These are phyloP conservation scores for Calonectria fujianensis DNA, from an alignment of 2,329 filamentous ascomycete genomes.

Conservation along the genomic window DNA sequence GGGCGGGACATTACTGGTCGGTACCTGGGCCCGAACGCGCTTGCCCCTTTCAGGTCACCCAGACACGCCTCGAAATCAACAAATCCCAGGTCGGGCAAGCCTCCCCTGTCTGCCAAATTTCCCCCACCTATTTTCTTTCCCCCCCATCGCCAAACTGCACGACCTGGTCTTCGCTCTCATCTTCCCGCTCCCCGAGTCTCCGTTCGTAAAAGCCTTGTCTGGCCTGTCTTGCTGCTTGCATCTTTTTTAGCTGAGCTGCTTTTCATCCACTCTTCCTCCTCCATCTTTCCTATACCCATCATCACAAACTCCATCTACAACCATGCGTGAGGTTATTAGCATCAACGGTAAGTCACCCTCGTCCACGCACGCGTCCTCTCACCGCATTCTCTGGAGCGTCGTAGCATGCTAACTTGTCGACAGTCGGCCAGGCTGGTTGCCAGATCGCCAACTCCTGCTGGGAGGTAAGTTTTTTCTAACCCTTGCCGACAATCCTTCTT, in stretches of 20 bases:
- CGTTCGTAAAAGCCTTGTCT: conserved; percentile 56
- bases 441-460: conserved; percentile 99
- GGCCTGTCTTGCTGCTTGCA: conserved; percentile 50
- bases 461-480: conserved; percentile 86
- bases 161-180: conserved; percentile 54
- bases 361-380: conserved; percentile 62
- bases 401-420: conserved; percentile 70
- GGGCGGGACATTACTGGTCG: conserved; percentile 29
- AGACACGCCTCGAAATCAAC: conserved; percentile 62
- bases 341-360: conserved; percentile 88
- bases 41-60: conserved; percentile 59
- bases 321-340: conserved; percentile 99
- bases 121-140: conserved; percentile 68
- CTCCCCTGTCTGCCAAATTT: conserved; percentile 65
- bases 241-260: conserved; percentile 50
- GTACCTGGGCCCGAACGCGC: conserved; percentile 57
- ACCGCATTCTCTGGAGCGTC: conserved; percentile 62
- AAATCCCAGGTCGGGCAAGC: conserved; percentile 60
- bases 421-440: conserved; percentile 99
- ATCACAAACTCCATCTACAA: conserved; percentile 65
- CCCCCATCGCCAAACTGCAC: conserved; percentile 55
- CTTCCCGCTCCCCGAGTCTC: conserved; percentile 52
- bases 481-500: conserved; percentile 50
- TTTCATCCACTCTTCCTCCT: conserved; percentile 56
- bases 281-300: conserved; percentile 50